Evolutionary conservation across 768 basidiomycete genomes (phyloP).

Genomic region (Coprinellus micaceus): DNA sequence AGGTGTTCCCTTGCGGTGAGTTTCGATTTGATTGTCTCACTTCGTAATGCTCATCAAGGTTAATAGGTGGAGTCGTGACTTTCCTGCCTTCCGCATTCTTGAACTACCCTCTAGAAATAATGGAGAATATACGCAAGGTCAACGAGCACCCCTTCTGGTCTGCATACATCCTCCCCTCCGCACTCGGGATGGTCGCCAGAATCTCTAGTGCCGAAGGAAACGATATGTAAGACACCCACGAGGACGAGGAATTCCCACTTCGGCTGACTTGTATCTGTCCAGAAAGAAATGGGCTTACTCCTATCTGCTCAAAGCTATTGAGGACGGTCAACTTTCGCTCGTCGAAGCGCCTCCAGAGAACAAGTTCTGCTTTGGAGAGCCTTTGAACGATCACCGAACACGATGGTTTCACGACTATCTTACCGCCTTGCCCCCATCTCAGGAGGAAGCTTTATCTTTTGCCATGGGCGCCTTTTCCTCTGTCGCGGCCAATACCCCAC

Average conservation of each 20-base stretch:
- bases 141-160: conserved; percentile 64
- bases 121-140: conserved; percentile 47
- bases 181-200: conserved; percentile 52
- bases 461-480: conserved; percentile 40
- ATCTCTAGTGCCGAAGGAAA: conserved; percentile 26
- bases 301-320: conserved; percentile 46
- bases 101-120: conserved; percentile 47
- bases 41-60: neutral
- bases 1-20: conserved; percentile 68
- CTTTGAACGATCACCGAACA: conserved; percentile 15
- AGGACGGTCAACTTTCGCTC: conserved; percentile 54
- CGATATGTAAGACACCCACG: neutral
- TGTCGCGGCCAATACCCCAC: conserved; percentile 29
- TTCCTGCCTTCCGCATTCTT: conserved; percentile 62
- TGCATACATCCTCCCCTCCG: conserved; percentile 62
- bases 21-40: conserved; percentile 1
- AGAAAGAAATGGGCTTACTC: conserved; percentile 41
- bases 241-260: conserved; percentile 2
- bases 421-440: conserved; percentile 25
- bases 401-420: conserved; percentile 41
- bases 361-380: conserved; percentile 17
- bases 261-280: neutral
- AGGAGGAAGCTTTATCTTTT: conserved; percentile 40
- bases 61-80: conserved; percentile 66
- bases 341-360: conserved; percentile 45